Conservation (phyloP, 495 filamentous ascomycete species). For the Penicillium robsamsonii region DNA sequence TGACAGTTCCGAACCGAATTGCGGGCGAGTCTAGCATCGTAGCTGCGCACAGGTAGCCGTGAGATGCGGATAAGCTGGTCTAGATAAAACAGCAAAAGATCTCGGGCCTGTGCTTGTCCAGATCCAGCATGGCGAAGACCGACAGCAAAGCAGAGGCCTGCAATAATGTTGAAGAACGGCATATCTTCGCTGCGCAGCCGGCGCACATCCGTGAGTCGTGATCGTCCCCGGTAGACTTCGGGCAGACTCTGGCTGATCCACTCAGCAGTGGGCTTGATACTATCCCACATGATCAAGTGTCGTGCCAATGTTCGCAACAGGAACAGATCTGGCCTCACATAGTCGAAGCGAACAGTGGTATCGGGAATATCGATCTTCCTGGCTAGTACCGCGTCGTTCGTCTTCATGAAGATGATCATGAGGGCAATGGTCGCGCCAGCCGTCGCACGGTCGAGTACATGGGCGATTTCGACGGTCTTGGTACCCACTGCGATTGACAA, state of each 20-base stretch:
- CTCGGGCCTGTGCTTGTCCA: constrained; percentile 64
- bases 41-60: constrained; percentile 61
- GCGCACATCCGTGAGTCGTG: constrained; percentile 51
- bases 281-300: constrained; percentile 90
- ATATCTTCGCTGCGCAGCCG: constrained; percentile 72
- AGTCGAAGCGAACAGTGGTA: constrained; percentile 85
- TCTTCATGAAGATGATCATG: constrained; percentile 97
- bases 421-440: constrained; percentile 86
- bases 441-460: constrained; percentile 88
- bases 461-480: constrained; percentile 82
- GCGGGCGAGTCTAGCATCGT: constrained; percentile 77
- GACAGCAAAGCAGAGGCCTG: constrained; percentile 82
- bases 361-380: constrained; percentile 92
- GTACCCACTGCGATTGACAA: constrained; percentile 79
- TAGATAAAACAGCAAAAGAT: constrained; percentile 79
- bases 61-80: constrained; percentile 84
- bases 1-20: constrained; percentile 87
- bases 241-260: constrained; percentile 80
- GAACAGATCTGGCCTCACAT: constrained; percentile 89
- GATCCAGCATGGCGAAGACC: constrained; percentile 87
- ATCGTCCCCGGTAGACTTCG: constrained; percentile 55
- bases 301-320: constrained; percentile 86
- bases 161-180: constrained; percentile 88
- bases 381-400: constrained; percentile 82
- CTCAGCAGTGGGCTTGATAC: constrained; percentile 62